A percentile compares a stretch with the other conserved stretches of the same genome.
Conservation (phyloP, 805 yeast species). For the Naumovozyma dairenensis region DNA sequence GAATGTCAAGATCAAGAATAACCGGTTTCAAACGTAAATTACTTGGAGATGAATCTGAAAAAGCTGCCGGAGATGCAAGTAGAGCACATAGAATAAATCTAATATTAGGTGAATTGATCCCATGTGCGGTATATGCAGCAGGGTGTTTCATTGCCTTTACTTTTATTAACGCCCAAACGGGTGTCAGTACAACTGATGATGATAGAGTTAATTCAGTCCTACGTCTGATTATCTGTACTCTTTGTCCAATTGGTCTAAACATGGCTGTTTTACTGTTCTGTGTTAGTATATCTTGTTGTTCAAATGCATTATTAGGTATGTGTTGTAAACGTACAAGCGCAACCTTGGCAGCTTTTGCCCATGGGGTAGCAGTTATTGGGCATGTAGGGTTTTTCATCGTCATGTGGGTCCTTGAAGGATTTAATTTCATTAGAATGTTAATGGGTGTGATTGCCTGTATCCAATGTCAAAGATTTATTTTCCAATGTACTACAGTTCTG, state of each 20-base stretch:
- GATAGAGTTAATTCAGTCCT: constrained; percentile 55
- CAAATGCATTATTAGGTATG: constrained; percentile 85
- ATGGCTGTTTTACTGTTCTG: constrained; percentile 73
- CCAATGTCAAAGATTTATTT: constrained; percentile 75
- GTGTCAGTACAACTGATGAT: constrained; percentile 44
- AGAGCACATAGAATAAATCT: constrained; percentile 76
- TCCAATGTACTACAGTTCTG: constrained; percentile 70
- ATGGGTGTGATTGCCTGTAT: constrained; percentile 76
- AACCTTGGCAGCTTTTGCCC: constrained; percentile 93
- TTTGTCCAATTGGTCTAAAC: constrained; percentile 85
- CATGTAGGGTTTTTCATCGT: constrained; percentile 83
- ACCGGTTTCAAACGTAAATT: constrained; percentile 73
- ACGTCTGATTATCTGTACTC: constrained; percentile 66
- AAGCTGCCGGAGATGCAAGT: constrained; percentile 69
- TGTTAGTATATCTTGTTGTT: constrained; percentile 83
- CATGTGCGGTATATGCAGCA: constrained; percentile 63
- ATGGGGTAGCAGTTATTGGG: constrained; percentile 82
- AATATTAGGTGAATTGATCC: constrained; percentile 59
- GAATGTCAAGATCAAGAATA: constrained; percentile 72
- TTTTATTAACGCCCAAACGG: constrained; percentile 76
- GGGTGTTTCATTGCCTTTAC: constrained; percentile 73
- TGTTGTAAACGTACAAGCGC: constrained; percentile 97
- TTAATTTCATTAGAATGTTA: constrained; percentile 77
- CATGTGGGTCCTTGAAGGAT: constrained; percentile 95
- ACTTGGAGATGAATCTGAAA: constrained; percentile 68